Evolutionary conservation across 331 rosid species (phyloP).

Genomic region (Spiraea crenata): DNA sequence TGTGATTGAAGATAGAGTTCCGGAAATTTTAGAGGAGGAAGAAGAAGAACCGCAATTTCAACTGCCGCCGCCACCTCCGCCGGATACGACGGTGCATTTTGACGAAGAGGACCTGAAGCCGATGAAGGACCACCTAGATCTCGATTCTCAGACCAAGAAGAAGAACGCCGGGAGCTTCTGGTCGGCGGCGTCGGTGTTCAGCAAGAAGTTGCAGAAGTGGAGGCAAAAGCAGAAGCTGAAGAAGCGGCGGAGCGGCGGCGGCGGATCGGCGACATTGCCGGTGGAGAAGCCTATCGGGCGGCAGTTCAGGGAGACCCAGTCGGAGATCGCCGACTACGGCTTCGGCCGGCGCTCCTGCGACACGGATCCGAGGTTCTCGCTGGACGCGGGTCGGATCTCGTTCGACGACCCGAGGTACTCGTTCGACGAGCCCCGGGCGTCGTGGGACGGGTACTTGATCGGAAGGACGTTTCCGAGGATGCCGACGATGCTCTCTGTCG

Average conservation of each 20-base stretch:
- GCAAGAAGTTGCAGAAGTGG: conserved; percentile 97
- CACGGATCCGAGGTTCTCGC: conserved; percentile 94
- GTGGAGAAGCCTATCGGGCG: conserved; percentile 96
- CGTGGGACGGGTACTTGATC: conserved; percentile 91
- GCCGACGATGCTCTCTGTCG: conserved; percentile 93
- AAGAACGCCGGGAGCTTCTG: conserved; percentile 92
- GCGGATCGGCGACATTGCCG: conserved; percentile 71
- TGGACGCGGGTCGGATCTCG: conserved; percentile 67
- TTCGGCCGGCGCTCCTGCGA: conserved; percentile 94
- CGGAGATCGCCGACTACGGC: conserved; percentile 97
- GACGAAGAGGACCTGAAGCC: conserved; percentile 62
- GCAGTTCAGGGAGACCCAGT: conserved; percentile 94
- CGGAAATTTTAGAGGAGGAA: conserved; percentile 64
- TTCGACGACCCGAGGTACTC: conserved; percentile 88
- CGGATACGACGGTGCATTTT: not conserved
- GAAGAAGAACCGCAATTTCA: conserved; percentile 39
- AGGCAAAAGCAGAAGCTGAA: conserved; percentile 93
- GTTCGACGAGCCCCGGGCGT: conserved; percentile 91
- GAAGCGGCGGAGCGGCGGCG: conserved; percentile 78
- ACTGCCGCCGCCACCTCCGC: conserved; percentile 10
- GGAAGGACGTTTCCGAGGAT: conserved; percentile 66
- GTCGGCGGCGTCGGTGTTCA: conserved; percentile 97
- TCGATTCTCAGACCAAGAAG: conserved; percentile 78
- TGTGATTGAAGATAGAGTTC: conserved; percentile 56
- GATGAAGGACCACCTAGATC: conserved; percentile 93